Evolutionary conservation across 805 yeast species (phyloP).

Genomic region (Ogataea wickerhamii): DNA sequence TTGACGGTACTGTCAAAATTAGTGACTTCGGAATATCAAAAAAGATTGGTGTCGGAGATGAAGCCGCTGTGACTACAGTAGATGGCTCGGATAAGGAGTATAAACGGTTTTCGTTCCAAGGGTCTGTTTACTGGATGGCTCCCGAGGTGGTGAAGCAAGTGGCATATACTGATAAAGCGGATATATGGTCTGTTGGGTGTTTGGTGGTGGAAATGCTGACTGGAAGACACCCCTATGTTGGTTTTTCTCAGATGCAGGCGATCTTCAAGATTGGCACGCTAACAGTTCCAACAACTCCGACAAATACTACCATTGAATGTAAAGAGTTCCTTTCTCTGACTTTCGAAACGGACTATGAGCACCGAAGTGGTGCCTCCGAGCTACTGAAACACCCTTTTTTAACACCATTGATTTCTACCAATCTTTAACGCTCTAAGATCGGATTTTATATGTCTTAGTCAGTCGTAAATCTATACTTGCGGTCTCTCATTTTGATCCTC

Average conservation of each 20-base stretch:
- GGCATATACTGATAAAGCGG: conserved; percentile 87
- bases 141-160: conserved; percentile 97
- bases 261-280: conserved; percentile 89
- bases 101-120: conserved; percentile 82
- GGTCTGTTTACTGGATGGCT: conserved; percentile 98
- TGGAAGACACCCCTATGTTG: conserved; percentile 94
- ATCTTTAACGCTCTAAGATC: too few species aligned
- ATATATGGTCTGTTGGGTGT: conserved; percentile 97
- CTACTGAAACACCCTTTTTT: conserved; percentile 64
- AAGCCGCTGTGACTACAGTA: conserved; percentile 1
- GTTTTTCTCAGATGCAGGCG: conserved; percentile 94
- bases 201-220: conserved; percentile 92
- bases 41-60: conserved; percentile 35
- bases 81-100: conserved; percentile 31
- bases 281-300: conserved; percentile 75
- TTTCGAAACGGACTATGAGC: conserved; percentile 69
- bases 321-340: conserved; percentile 61
- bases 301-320: conserved; percentile 65
- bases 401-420: conserved; percentile 44
- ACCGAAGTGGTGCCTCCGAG: conserved; percentile 71
- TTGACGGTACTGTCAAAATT: conserved; percentile 58
- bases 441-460: too few species aligned
- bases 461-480: neutral
- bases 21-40: conserved; percentile 67
- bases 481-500: neutral